These are phyloP conservation scores for Fraxinus ornus DNA, from an alignment of 305 asterid genomes.

Conservation along the genomic window DNA sequence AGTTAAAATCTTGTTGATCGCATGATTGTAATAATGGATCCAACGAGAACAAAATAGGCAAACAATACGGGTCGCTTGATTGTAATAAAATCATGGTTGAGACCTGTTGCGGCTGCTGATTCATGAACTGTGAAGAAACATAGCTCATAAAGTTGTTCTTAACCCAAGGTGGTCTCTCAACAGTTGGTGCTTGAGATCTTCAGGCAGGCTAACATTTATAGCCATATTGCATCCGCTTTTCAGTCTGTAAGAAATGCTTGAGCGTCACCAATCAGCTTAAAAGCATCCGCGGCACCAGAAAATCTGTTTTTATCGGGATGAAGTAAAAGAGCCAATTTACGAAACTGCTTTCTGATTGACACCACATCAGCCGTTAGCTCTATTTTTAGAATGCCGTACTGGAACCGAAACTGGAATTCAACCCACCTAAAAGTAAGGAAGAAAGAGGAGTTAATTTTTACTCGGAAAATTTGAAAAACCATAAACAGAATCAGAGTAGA, in stretches of 20 bases:
- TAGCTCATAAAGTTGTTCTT: background rate
- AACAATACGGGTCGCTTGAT: background rate
- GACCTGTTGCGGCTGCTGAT: constrained; percentile 37
- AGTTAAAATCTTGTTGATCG: constrained; percentile 18
- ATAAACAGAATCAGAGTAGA: no score
- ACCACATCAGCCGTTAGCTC: constrained; percentile 44
- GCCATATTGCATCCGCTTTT: constrained; percentile 24
- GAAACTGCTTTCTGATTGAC: constrained; percentile 39
- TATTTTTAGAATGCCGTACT: constrained; percentile 27
- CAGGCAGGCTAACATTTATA: constrained; percentile 11
- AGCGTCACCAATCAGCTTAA: constrained; percentile 48
- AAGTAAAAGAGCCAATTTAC: constrained; percentile 47
- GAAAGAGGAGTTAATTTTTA: no score
- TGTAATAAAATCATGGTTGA: background rate
- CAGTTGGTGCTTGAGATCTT: constrained; percentile 17
- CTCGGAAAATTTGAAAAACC: no score
- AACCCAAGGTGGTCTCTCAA: background rate
- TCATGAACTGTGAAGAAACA: background rate
- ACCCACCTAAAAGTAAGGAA: no score
- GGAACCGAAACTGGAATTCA: no score
- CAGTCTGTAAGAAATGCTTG: constrained; percentile 39
- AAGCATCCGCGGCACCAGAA: constrained; percentile 62
- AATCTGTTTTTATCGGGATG: constrained; percentile 59
- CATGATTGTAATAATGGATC: constrained; percentile 17
- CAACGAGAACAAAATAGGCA: background rate